phyloP scores from a whole-genome alignment of 2,329 filamentous ascomycete genomes.

The Delphinella strobiligena region DNA sequence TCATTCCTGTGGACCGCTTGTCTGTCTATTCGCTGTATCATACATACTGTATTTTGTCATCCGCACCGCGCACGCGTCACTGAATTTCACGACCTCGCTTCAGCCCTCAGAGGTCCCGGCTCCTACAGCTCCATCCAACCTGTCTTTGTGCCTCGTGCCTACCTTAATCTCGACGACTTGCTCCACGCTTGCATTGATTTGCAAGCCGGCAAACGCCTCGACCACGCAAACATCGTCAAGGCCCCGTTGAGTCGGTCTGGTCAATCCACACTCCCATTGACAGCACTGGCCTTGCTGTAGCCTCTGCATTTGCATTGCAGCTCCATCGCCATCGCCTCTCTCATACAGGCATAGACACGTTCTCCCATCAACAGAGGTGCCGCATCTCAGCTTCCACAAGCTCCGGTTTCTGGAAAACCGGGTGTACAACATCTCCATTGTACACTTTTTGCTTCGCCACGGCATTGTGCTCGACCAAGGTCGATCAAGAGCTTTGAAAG shows the following conservation, averaged over 20 bases:
- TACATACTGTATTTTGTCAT: neutral
- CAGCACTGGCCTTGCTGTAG: too few species aligned
- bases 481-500: neutral
- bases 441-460: neutral
- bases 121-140: neutral
- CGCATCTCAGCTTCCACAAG: neutral
- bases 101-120: too few species aligned
- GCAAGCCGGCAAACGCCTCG: too few species aligned
- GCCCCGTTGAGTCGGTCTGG: too few species aligned
- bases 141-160: too few species aligned
- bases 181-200: neutral
- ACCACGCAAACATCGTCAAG: too few species aligned
- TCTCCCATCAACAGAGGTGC: neutral
- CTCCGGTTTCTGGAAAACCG: neutral
- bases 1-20: too few species aligned
- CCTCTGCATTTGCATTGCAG: neutral
- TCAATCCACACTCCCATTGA: too few species aligned
- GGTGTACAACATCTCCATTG: neutral
- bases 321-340: neutral
- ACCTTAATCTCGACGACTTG: too few species aligned
- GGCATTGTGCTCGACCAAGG: neutral
- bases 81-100: neutral
- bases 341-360: neutral
- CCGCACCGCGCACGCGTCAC: neutral
- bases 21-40: neutral